Percentiles rank a stretch among this genome's conserved stretches.
phyloP scores from a whole-genome alignment of 345 rosid genomes.

The Heritiera fomes region DNA sequence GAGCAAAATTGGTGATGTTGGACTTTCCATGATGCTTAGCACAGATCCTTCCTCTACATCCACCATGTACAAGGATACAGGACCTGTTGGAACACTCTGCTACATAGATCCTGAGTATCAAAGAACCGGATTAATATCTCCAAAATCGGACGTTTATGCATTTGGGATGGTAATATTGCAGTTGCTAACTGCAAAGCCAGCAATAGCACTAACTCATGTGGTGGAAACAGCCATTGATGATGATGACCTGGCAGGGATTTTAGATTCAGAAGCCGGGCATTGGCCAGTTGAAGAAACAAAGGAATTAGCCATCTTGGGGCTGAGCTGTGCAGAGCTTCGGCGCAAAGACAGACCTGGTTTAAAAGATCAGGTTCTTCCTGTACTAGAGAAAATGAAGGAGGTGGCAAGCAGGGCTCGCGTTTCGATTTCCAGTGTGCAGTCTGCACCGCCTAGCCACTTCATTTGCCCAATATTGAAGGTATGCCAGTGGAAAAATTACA shows the following conservation, averaged over 20 bases:
- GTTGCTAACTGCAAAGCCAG: constrained; percentile 75
- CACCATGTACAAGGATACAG: constrained; percentile 51
- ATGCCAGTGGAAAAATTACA: neutral
- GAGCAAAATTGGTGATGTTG: constrained; percentile 95
- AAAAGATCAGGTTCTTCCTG: constrained; percentile 62
- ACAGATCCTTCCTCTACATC: constrained; percentile 36
- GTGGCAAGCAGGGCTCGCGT: constrained; percentile 47
- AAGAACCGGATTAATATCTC: constrained; percentile 70
- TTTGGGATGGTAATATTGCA: constrained; percentile 81
- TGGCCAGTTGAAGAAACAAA: constrained; percentile 80
- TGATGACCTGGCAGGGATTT: constrained; percentile 41
- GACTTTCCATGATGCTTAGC: constrained; percentile 65
- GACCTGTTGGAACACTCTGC: constrained; percentile 77
- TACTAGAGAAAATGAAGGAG: constrained; percentile 56
- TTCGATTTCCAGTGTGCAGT: constrained; percentile 16
- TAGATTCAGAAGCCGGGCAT: constrained; percentile 69
- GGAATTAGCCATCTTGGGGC: constrained; percentile 65
- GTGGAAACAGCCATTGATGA: constrained; percentile 64
- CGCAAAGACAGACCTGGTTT: constrained; percentile 74
- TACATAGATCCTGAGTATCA: constrained; percentile 95
- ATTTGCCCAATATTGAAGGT: constrained; percentile 85
- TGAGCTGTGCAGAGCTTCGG: constrained; percentile 75
- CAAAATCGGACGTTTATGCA: constrained; percentile 81
- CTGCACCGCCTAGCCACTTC: constrained; percentile 61
- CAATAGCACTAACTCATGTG: constrained; percentile 60